These are phyloP conservation scores for Myriosclerotinia curreyana DNA, from an alignment of 2,329 filamentous ascomycete genomes.

Conservation along the genomic window DNA sequence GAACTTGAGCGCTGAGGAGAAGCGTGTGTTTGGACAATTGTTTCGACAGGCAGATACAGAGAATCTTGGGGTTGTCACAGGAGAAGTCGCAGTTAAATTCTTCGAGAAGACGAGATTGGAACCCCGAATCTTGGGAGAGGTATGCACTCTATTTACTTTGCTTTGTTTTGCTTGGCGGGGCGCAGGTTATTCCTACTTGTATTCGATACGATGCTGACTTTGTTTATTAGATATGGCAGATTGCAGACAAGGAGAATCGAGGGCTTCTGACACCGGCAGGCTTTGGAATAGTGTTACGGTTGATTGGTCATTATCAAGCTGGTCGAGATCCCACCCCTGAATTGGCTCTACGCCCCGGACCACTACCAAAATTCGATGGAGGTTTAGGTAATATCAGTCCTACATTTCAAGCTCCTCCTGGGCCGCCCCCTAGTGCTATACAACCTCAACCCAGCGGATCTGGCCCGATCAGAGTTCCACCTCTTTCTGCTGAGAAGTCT, in stretches of 20 bases:
- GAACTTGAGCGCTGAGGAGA: slow-evolving; percentile 88
- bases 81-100: slow-evolving; percentile 94
- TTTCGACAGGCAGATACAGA: slow-evolving; percentile 93
- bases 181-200: background rate
- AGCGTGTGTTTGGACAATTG: slow-evolving; percentile 87
- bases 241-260: slow-evolving; percentile 94
- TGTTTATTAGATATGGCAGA: slow-evolving; percentile 83
- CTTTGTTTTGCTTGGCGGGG: background rate
- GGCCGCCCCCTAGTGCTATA: slow-evolving; percentile 43
- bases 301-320: slow-evolving; percentile 94
- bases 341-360: slow-evolving; percentile 78
- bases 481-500: slow-evolving; percentile 83
- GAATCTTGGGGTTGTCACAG: slow-evolving; percentile 87
- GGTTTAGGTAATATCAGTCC: slow-evolving; percentile 45
- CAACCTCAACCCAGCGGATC: slow-evolving; percentile 59
- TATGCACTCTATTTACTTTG: slow-evolving; percentile 39
- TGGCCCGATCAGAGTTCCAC: slow-evolving; percentile 79
- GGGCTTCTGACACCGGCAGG: slow-evolving; percentile 89
- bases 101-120: slow-evolving; percentile 94
- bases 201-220: background rate
- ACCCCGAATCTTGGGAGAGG: slow-evolving; percentile 82
- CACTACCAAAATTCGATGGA: slow-evolving; percentile 90
- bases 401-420: slow-evolving; percentile 50
- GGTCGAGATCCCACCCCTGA: slow-evolving; percentile 77
- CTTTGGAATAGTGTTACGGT: slow-evolving; percentile 86